A percentile compares a stretch with the other conserved stretches of the same genome.
These are phyloP conservation scores for Cystobasidiaceae sp. DNA, from an alignment of 1,284 basidiomycete genomes.

Conservation along the genomic window DNA sequence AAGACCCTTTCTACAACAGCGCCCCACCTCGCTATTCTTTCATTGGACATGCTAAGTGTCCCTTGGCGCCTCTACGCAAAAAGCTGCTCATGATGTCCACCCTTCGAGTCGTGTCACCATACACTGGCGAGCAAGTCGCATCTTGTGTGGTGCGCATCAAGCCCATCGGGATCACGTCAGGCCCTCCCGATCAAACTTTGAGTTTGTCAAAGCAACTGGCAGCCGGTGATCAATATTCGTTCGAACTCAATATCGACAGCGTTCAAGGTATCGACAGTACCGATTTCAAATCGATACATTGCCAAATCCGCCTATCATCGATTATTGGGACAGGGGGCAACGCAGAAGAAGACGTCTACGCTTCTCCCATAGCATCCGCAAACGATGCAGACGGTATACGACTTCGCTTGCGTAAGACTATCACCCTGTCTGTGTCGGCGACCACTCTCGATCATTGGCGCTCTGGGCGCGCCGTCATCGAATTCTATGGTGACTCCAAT, in stretches of 20 bases:
- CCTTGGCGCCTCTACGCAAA: conserved; percentile 72
- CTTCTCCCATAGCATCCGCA: conserved; percentile 68
- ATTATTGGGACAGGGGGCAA: conserved; percentile 61
- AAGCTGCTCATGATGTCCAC: conserved; percentile 67
- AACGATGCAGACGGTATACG: conserved; percentile 66
- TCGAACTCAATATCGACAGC: conserved; percentile 74
- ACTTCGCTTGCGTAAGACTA: conserved; percentile 70
- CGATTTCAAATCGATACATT: conserved; percentile 75
- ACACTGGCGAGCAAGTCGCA: conserved; percentile 87
- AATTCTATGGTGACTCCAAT: conserved; percentile 76
- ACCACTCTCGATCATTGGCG: conserved; percentile 68
- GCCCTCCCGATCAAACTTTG: conserved; percentile 25
- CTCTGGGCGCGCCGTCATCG: conserved; percentile 71
- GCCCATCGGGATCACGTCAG: conserved; percentile 44
- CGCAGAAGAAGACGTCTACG: conserved; percentile 71
- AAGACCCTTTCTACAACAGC: conserved; percentile 85
- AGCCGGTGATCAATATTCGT: conserved; percentile 69
- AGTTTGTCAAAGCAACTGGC: conserved; percentile 52
- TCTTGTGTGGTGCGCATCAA: conserved; percentile 80
- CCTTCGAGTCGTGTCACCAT: conserved; percentile 82
- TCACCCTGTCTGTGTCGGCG: conserved; percentile 67
- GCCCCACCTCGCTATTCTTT: conserved; percentile 82
- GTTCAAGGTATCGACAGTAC: conserved; percentile 68
- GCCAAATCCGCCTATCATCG: conserved; percentile 74
- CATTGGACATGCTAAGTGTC: conserved; percentile 78